Base-by-base conservation (phyloP, 306 rosid genomes). In the Mucuna pruriens region DNA sequence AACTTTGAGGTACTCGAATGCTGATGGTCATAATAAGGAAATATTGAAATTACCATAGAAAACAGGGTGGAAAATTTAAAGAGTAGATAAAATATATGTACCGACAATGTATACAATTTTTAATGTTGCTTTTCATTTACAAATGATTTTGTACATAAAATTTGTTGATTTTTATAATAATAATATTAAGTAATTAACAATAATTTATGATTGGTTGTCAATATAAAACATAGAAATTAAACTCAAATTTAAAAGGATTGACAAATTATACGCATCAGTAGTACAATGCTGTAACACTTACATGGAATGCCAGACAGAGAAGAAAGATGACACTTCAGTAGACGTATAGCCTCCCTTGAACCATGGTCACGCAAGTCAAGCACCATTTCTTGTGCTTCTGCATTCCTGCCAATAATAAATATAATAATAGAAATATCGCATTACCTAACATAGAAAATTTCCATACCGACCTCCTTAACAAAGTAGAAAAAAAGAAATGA, bases 241-340 rank as follows among this genome's bases (percentile, higher is more conserved):
- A 29, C 31, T 29, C 31, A 29, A 29, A 36, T 31, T 29, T 49
- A 26, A 57, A 55, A 74, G 31, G 74, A 13, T 26, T 75, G 16
- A 76, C 31, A 49, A 72, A 3, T 64, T 13, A 55, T 1, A 80
- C 17, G 48, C 16, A 22, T 49, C 70, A 71, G 33, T 17, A 54
- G 51, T 23, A 57, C 54, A 72, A 31, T 38, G 40, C 36, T 44
- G 4, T 15, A 61, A 86, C n/a, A 29, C 91, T 82, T 68, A 93
- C 98, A 80, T 67, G 92, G 82, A 78, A 89, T 85, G 78, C 97
- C 97, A 70, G 90, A 77, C 57, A 93, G 79, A 9, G 93, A 80
- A 44, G 95, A 89, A 69, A 95, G 88, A 78, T 89, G 98, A 77
- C 81, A 74, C 85, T 93, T 88, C 57, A 95, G 75, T 77, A 90